Base-by-base conservation (phyloP, 2,329 filamentous ascomycete species). In the Nemania sp. region DNA sequence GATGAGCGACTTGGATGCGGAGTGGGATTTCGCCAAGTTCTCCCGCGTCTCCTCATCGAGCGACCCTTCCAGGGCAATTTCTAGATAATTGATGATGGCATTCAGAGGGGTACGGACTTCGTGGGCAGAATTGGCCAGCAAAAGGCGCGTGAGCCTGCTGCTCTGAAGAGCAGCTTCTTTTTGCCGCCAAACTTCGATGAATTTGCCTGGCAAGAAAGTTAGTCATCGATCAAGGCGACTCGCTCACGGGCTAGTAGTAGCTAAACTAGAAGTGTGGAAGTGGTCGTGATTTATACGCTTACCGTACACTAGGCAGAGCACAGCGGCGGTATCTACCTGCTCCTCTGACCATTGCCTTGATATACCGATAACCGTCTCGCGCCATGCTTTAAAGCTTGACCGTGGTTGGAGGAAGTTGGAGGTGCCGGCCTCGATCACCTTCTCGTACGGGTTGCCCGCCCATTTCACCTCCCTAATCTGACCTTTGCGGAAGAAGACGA, bases 61-160 rank as follows among this genome's bases (percentile, higher is more conserved):
- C 0, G 81, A 78, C 0, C 92, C 91, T 75, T 97, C 92, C 1
- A 97, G 77, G 0, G 92, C 92, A 65, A 97, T 96, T 68, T 97
- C 92, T 1, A 97, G 83, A 67, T 96, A 97, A 68, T 97, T 97
- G 75, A 97, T 96, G 69, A 97, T 96, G 15, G 92, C 92, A 70
- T 97, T 97, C 2, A 97, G 78, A 0, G 92, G 92, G 0, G 92
- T 97, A 51, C 93, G 88, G 9, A 97, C 91, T 77, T 97, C 92
- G 65, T 97, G 93, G 0, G 92, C 92, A 0, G 92, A 96, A 66
- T 97, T 96, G 4, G 92, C 90, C 20, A 97, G 80, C 1, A 97
- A 76, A 3, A 97, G 76, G 48, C 86, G 82, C 0, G 91, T 96
- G 2, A 97, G 79, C 61, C 93, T 89, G 67, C 90, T 96, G 71